phyloP scores from a whole-genome alignment of 345 rosid genomes.

The Syzygium aqueum region DNA sequence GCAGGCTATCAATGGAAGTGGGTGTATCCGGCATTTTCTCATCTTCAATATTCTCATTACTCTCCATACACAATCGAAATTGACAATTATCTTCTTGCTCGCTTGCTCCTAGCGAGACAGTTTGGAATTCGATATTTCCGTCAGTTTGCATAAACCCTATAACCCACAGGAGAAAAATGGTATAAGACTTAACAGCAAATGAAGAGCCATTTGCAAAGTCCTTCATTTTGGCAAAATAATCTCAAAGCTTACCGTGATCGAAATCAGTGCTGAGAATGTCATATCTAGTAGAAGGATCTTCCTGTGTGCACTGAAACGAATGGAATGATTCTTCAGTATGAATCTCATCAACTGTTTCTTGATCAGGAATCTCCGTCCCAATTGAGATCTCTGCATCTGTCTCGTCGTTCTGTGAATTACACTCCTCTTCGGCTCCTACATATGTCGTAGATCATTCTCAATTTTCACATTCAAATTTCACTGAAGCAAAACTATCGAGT shows the following conservation, averaged over 20 bases:
- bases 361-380: conserved; percentile 89
- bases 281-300: conserved; percentile 15
- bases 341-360: conserved; percentile 45
- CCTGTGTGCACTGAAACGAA: conserved; percentile 8
- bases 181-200: background rate
- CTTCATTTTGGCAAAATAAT: background rate
- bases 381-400: conserved; percentile 64
- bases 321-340: conserved; percentile 18
- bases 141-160: background rate
- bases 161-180: background rate
- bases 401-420: conserved; percentile 39
- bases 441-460: background rate
- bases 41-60: conserved; percentile 43
- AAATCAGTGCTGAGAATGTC: conserved; percentile 4
- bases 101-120: conserved; percentile 20
- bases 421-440: conserved; percentile 15
- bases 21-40: conserved; percentile 64
- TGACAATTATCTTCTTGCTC: background rate
- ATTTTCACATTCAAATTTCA: background rate
- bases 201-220: background rate
- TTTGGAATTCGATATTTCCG: conserved; percentile 21
- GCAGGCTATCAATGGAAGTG: conserved; percentile 39
- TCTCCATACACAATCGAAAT: conserved; percentile 18
- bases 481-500: background rate
- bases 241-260: conserved; percentile 25